Conservation (phyloP, 2,329 filamentous ascomycete species). For the Alternaria angustiovoidea region DNA sequence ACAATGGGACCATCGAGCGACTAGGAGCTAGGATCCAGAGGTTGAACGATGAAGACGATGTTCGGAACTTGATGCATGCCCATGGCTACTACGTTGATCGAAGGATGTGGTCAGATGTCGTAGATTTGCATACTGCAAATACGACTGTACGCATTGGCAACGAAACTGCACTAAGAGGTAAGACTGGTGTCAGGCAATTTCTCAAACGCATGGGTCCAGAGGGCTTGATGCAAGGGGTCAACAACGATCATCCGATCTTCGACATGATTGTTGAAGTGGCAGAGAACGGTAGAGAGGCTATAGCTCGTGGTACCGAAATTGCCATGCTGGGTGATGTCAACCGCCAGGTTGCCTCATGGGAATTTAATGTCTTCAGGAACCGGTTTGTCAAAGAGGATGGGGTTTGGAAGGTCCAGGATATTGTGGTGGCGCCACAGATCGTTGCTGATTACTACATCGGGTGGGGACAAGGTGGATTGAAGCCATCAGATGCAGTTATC, state of each 20-base stretch:
- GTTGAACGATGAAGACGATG: slow-evolving; percentile 35
- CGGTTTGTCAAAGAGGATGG: slow-evolving; percentile 29
- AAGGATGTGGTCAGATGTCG: slow-evolving; percentile 31
- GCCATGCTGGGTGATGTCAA: slow-evolving; percentile 34
- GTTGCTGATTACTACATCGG: slow-evolving; percentile 35
- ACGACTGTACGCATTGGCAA: slow-evolving; percentile 18
- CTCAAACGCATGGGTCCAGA: slow-evolving; percentile 35
- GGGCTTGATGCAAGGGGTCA: slow-evolving; percentile 30
- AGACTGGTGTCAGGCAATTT: slow-evolving; percentile 21
- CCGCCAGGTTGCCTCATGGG: slow-evolving; percentile 29
- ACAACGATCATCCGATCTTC: slow-evolving; percentile 38
- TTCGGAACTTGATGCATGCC: slow-evolving; percentile 35
- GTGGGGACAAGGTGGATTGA: slow-evolving; percentile 28
- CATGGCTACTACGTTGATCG: slow-evolving; percentile 36
- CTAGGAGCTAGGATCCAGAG: slow-evolving; percentile 24
- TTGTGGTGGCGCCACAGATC: slow-evolving; percentile 31
- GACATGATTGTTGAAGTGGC: slow-evolving; percentile 33
- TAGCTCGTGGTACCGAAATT: slow-evolving; percentile 33
- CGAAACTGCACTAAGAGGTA: slow-evolving; percentile 17
- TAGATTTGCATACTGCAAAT: slow-evolving; percentile 29
- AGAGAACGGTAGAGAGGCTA: slow-evolving; percentile 23
- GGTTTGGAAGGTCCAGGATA: slow-evolving; percentile 25
- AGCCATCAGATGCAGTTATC: slow-evolving; percentile 15
- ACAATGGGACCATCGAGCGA: slow-evolving; percentile 10
- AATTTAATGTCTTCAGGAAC: slow-evolving; percentile 37